These are phyloP conservation scores for Agaricales sp. DNA, from an alignment of 1,284 basidiomycete genomes.

Conservation along the genomic window DNA sequence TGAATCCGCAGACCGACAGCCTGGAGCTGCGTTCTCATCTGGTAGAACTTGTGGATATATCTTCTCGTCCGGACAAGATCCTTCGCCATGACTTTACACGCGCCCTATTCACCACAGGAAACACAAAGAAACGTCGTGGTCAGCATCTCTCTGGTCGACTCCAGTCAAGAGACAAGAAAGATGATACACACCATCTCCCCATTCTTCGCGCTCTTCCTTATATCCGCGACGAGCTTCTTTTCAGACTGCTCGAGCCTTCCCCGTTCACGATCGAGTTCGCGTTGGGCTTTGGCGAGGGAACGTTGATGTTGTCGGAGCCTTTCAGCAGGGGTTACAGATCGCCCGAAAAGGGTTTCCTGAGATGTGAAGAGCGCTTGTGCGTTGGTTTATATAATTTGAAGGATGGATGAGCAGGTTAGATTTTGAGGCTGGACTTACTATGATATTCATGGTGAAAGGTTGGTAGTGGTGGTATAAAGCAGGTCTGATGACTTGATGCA, in stretches of 20 bases:
- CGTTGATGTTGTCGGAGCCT: constrained; percentile 94
- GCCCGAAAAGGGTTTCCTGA: constrained; percentile 91
- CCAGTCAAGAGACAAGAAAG: constrained; percentile 5
- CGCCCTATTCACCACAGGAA: constrained; percentile 63
- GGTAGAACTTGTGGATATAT: constrained; percentile 97
- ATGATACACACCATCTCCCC: constrained; percentile 79
- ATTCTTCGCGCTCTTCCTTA: constrained; percentile 92
- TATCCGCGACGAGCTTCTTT: constrained; percentile 89
- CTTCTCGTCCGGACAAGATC: constrained; percentile 93
- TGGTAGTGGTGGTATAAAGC: neutral
- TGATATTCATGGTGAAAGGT: neutral
- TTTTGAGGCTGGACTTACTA: neutral
- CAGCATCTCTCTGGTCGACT: too few species aligned
- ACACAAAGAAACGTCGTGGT: too few species aligned
- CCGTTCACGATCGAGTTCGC: constrained; percentile 94
- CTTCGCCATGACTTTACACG: constrained; percentile 99
- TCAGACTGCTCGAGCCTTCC: constrained; percentile 92
- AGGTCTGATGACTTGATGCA: too few species aligned
- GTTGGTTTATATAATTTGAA: constrained; percentile 2
- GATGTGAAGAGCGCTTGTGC: neutral
- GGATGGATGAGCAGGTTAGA: neutral
- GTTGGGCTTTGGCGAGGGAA: constrained; percentile 90
- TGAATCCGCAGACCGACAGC: constrained; percentile 95
- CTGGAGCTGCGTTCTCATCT: constrained; percentile 98
- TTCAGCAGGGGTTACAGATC: constrained; percentile 91